Evolutionary conservation across 306 rosid genomes (phyloP).

Genomic region (Sicyos baderoa): DNA sequence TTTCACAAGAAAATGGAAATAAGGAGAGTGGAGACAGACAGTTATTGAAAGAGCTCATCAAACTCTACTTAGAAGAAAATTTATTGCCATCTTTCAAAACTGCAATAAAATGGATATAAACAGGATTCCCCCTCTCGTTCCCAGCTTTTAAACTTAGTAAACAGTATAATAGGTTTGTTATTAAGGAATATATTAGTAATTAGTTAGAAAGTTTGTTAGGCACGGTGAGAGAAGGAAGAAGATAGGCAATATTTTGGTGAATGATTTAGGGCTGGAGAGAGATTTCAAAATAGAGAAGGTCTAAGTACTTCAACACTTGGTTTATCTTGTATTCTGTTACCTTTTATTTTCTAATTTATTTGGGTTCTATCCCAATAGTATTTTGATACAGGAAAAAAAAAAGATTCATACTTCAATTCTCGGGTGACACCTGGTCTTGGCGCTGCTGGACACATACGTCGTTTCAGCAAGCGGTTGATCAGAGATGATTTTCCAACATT

Average conservation of each 20-base stretch:
- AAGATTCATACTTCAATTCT: constrained; percentile 47
- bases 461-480: constrained; percentile 75
- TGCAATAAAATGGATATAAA: neutral
- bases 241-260: too few relatives aligned
- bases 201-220: too few relatives aligned
- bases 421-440: constrained; percentile 97
- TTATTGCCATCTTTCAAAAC: neutral
- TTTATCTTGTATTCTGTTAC: too few relatives aligned
- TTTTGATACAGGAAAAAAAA: neutral
- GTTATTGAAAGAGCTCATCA: neutral
- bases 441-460: constrained; percentile 90
- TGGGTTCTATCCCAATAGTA: too few relatives aligned
- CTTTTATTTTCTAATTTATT: too few relatives aligned
- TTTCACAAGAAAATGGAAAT: constrained; percentile 25
- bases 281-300: too few relatives aligned
- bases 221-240: too few relatives aligned
- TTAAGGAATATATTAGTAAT: too few relatives aligned
- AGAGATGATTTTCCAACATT: constrained; percentile 92
- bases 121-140: neutral
- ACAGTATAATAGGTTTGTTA: neutral
- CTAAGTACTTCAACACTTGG: too few relatives aligned
- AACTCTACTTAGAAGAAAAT: neutral
- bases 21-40: neutral
- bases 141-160: constrained; percentile 13
- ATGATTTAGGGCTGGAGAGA: too few relatives aligned